phyloP scores from a whole-genome alignment of 768 basidiomycete species.

The Mycena latifolia region DNA sequence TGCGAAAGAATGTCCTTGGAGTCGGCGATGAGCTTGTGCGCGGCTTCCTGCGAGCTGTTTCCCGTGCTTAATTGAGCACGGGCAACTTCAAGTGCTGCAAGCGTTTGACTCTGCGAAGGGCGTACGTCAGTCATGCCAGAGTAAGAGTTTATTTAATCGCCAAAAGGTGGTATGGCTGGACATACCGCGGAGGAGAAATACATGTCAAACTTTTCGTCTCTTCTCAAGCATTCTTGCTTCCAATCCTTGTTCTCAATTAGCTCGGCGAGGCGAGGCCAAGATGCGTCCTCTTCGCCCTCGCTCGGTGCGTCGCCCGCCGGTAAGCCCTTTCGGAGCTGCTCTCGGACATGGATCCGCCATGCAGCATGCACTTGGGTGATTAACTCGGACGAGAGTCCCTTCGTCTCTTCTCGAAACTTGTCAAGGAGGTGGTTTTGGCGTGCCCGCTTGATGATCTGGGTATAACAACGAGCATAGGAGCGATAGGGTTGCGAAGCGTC shows the following conservation, averaged over 20 bases:
- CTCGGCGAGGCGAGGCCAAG: constrained; percentile 69
- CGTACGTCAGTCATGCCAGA: constrained; percentile 34
- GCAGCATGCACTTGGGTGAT: constrained; percentile 68
- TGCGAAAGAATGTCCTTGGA: constrained; percentile 83
- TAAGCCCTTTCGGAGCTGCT: constrained; percentile 75
- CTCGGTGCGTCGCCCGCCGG: constrained; percentile 60
- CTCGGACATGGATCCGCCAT: constrained; percentile 74
- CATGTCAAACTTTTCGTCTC: constrained; percentile 96
- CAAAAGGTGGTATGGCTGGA: constrained; percentile 46
- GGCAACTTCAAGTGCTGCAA: constrained; percentile 66
- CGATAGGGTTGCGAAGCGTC: constrained; percentile 20
- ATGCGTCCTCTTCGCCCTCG: constrained; percentile 60
- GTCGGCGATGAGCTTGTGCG: constrained; percentile 73
- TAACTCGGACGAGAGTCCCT: constrained; percentile 67
- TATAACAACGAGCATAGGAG: constrained; percentile 5
- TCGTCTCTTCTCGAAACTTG: constrained; percentile 67
- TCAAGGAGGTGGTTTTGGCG: constrained; percentile 83
- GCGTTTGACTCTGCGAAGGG: constrained; percentile 58
- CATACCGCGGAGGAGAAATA: constrained; percentile 83
- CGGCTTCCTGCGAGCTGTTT: constrained; percentile 54
- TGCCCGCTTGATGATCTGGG: constrained; percentile 92
- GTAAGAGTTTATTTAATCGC: constrained; percentile 28
- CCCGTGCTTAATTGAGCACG: constrained; percentile 56
- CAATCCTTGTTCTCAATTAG: constrained; percentile 68
- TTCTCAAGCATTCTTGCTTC: constrained; percentile 77